Base-by-base conservation (phyloP, 495 filamentous ascomycete species). In the Aspergillus hancockii region DNA sequence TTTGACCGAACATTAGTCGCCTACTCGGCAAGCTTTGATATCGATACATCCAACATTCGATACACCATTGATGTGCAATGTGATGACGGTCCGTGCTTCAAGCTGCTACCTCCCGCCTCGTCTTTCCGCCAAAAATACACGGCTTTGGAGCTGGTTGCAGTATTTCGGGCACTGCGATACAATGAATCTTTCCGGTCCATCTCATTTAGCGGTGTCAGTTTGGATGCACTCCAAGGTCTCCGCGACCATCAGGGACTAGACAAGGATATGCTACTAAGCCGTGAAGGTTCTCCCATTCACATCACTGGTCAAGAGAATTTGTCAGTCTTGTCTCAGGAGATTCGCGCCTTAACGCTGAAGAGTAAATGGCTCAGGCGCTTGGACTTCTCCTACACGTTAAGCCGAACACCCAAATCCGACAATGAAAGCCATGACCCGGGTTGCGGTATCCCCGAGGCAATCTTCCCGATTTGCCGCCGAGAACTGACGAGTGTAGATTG, bases 141-240 rank as follows among this genome's bases (percentile, higher is more conserved):
- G 4, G 70, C 83, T 7, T 68, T 88, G 50, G 94, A 97, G 70
- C 70, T 97, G 23, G 77, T 98, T 40, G 92, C 94, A 2, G 83
- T 97, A 23, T 83, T 97, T 79, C 84, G 93, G 19, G 84, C 94
- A 7, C 75, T 98, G 50, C 84, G 94, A 36, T 98, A 96, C 74
- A 97, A 97, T 65, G 91, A 96, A 68, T 89, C 85, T 14, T 97
- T 97, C 71, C 81, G 81, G 52, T 88, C 90, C 1, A 83, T 98
- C 38, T 97, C 92, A 1, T 97, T 97, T 70, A 75, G 80, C 14
- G 85, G 88, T 28, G 83, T 96, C 49, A 85, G 81, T 59, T 79
- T 98, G 10, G 87, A 91, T 60, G 64, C 72, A 34, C 68, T 93
- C 25, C 87, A 90, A 61, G 80, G 81, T 8, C 62, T 88, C 19